Base-by-base conservation (phyloP, 805 yeast genomes). In the Brettanomyces sp. region DNA sequence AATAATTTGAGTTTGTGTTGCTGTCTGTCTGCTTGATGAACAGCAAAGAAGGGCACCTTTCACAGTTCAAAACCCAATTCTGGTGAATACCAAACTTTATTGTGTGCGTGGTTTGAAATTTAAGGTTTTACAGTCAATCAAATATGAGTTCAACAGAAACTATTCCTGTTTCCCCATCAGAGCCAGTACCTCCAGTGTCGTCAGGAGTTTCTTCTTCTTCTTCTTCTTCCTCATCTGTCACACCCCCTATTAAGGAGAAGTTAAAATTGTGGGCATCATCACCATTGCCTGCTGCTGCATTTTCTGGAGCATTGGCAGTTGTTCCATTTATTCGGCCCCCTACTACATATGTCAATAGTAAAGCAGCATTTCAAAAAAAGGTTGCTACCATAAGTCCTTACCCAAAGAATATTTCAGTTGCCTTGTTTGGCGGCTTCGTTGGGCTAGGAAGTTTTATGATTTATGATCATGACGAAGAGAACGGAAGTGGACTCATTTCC, bases 401-500 rank as follows among this genome's bases (percentile, higher is more conserved):
- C 43, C 67, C 67, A 14, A 47, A 53, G 13, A 56, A 55, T 12
- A 4, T 50, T 6, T 51, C 56, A 22, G 56, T 59, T 35, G 56
- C 74, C 24, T 55, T 80, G 9, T 85, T 85, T 59, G 84, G 87
- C 4, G 65, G 74, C 1, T 79, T 85, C 36, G 66, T 76, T 47
- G 79, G 79, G 1, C 60, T 82, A 18, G 91, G 91, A 24, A 80
- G 85, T 3, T 83, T 77, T 68, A 82, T 89, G 69, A 74, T 83
- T 37, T 70, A 71, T 51, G 96, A 89, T 58, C 82, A 85, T 13
- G 96, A 88, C 56, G 64, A 78, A 21, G 73, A 74, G 41, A 80
- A 85, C 63, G 96, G 95, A 3, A 73, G 91, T 1, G 96, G 95
- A 0, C 83, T 89, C 56, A 68, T 75, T 5, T 70, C 77, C 55